Conservation (phyloP, 2,329 filamentous ascomycete genomes). For the Madurella mycetomatis region DNA sequence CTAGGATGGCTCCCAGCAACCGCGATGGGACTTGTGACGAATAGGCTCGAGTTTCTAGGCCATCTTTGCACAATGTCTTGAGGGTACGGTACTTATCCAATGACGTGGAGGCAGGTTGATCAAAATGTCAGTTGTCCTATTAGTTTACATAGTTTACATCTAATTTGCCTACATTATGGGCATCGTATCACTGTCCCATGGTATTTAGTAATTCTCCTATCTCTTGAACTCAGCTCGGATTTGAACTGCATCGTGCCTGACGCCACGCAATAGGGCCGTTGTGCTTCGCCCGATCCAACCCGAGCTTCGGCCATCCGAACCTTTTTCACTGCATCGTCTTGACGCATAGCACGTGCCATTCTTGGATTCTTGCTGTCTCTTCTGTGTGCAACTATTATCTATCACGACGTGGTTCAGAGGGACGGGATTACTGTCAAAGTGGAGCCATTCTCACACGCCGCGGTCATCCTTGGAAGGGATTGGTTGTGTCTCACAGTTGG, state of each 20-base stretch:
- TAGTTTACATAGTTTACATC: too few relatives aligned
- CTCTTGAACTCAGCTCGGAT: background rate
- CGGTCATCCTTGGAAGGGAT: background rate
- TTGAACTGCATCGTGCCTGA: background rate
- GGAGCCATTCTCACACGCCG: background rate
- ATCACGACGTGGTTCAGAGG: background rate
- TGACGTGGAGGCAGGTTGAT: too few relatives aligned
- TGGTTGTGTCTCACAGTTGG: background rate
- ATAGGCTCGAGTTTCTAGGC: too few relatives aligned
- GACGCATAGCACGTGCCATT: background rate
- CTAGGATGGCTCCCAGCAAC: too few relatives aligned
- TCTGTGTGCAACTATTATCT: background rate
- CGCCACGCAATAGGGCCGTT: background rate
- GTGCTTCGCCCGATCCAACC: slow-evolving; percentile 7
- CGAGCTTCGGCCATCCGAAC: background rate
- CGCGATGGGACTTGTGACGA: too few relatives aligned
- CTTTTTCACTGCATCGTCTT: background rate
- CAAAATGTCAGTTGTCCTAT: too few relatives aligned
- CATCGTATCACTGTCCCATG: too few relatives aligned
- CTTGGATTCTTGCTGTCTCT: background rate
- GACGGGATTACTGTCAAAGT: background rate
- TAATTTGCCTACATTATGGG: too few relatives aligned
- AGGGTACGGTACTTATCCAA: too few relatives aligned
- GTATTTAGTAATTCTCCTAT: too few relatives aligned
- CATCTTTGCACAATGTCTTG: too few relatives aligned